A percentile compares a stretch with the other conserved stretches of the same genome.
Evolutionary conservation across 2,329 filamentous ascomycete species (phyloP).

Genomic region (Ophiobolus disseminans): DNA sequence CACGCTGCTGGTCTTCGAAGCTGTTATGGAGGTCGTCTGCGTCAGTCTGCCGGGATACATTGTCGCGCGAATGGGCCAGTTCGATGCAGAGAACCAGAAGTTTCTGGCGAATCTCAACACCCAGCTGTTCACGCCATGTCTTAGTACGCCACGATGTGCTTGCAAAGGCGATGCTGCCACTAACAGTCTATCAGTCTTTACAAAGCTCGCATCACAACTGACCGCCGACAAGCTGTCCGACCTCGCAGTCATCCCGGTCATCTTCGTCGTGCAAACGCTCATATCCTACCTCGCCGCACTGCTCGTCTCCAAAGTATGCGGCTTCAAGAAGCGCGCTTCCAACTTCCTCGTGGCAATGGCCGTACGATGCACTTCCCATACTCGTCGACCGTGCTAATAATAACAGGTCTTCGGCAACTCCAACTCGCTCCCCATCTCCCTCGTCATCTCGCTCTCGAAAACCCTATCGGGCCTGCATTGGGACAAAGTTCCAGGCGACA

Average conservation of each 20-base stretch:
- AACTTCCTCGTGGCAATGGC: conserved; percentile 99
- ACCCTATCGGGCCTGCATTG: conserved; percentile 92
- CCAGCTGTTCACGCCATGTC: conserved; percentile 92
- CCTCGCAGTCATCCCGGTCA: conserved; percentile 91
- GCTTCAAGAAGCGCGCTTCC: conserved; percentile 81
- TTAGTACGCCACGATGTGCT: conserved; percentile 70
- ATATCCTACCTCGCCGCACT: conserved; percentile 83
- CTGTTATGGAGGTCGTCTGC: conserved; percentile 92
- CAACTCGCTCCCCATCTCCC: conserved; percentile 94
- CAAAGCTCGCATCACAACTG: conserved; percentile 92
- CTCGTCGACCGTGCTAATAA: conserved; percentile 19
- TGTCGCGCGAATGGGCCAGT: conserved; percentile 86
- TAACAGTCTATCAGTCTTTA: conserved; percentile 73
- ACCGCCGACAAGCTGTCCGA: conserved; percentile 89
- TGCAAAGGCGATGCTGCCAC: background rate
- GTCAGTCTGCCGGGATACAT: conserved; percentile 95
- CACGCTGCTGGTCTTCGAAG: conserved; percentile 86
- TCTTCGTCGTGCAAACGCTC: conserved; percentile 86
- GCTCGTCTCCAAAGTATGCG: conserved; percentile 74
- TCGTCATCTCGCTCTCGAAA: conserved; percentile 91
- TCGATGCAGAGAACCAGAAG: conserved; percentile 95
- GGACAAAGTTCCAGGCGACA: conserved; percentile 89
- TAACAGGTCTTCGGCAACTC: conserved; percentile 89
- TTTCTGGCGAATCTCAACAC: conserved; percentile 97
- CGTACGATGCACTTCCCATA: conserved; percentile 52